phyloP scores from a whole-genome alignment of 768 basidiomycete genomes.

The Psilocybe cubensis region DNA sequence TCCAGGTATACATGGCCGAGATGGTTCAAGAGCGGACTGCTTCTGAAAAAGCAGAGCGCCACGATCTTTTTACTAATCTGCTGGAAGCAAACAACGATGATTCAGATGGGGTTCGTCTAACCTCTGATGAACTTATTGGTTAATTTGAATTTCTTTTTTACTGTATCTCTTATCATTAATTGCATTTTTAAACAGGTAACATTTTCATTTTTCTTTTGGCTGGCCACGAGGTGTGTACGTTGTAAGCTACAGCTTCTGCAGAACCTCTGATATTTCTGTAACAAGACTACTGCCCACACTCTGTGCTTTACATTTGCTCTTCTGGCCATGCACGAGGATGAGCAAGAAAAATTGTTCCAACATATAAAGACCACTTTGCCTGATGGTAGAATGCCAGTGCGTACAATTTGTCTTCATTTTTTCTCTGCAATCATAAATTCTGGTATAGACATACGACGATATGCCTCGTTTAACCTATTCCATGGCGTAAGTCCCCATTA shows the following conservation, averaged over 20 bases:
- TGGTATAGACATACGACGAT: conserved; percentile 17
- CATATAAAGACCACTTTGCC: conserved; percentile 37
- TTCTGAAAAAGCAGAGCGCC: conserved; percentile 38
- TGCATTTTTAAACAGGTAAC: neutral
- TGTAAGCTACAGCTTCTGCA: neutral
- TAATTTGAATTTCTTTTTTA: neutral
- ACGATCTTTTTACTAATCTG: conserved; percentile 55
- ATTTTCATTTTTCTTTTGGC: conserved; percentile 1
- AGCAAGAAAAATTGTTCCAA: conserved; percentile 45
- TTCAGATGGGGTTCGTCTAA: conserved; percentile 27
- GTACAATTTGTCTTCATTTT: neutral
- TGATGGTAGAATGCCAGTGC: conserved; percentile 18
- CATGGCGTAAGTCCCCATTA: conserved; percentile 13
- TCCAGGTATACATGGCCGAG: conserved; percentile 46
- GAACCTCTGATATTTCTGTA: neutral
- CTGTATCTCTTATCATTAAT: neutral
- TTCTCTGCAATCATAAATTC: neutral
- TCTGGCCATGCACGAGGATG: conserved; percentile 44
- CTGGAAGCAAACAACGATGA: conserved; percentile 50
- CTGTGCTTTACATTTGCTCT: conserved; percentile 41
- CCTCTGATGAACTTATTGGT: conserved; percentile 44
- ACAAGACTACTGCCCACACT: conserved; percentile 40
- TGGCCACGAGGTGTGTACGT: neutral
- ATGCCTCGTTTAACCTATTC: conserved; percentile 16
- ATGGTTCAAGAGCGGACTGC: conserved; percentile 50